These are phyloP conservation scores for Arachnomyces sp. DNA, from an alignment of 2,329 filamentous ascomycete species.

Conservation along the genomic window DNA sequence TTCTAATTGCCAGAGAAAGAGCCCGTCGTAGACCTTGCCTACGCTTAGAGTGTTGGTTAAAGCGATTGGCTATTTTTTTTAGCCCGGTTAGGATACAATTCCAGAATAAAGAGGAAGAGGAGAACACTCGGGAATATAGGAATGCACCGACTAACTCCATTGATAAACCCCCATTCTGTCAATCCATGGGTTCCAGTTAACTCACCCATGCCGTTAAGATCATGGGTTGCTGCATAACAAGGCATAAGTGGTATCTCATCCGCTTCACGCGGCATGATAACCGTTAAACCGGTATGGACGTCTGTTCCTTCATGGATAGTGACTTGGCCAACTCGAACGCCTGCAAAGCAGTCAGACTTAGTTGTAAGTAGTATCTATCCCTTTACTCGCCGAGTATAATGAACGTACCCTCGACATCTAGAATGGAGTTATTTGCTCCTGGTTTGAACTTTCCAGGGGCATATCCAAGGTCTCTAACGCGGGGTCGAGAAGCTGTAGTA, in stretches of 20 bases:
- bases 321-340: neutral
- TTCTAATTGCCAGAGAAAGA: slow-evolving; percentile 37
- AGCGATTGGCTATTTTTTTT: slow-evolving; percentile 52
- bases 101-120: too few relatives aligned
- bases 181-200: slow-evolving; percentile 57
- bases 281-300: slow-evolving; percentile 37
- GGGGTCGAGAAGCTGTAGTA: too few relatives aligned
- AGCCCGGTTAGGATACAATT: slow-evolving; percentile 45
- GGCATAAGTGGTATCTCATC: slow-evolving; percentile 34
- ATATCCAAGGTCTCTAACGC: too few relatives aligned
- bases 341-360: too few relatives aligned
- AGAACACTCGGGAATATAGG: too few relatives aligned
- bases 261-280: slow-evolving; percentile 32
- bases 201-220: slow-evolving; percentile 59
- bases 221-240: slow-evolving; percentile 43
- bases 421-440: too few relatives aligned
- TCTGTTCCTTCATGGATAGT: neutral
- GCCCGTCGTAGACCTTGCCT: slow-evolving; percentile 52
- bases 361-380: too few relatives aligned
- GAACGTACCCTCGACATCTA: too few relatives aligned
- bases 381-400: too few relatives aligned
- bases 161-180: slow-evolving; percentile 35
- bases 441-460: too few relatives aligned
- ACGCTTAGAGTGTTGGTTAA: slow-evolving; percentile 54
- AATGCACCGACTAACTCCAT: too few relatives aligned